Base-by-base conservation (phyloP, 2,329 filamentous ascomycete species). In the Fusarium xyrophilum region DNA sequence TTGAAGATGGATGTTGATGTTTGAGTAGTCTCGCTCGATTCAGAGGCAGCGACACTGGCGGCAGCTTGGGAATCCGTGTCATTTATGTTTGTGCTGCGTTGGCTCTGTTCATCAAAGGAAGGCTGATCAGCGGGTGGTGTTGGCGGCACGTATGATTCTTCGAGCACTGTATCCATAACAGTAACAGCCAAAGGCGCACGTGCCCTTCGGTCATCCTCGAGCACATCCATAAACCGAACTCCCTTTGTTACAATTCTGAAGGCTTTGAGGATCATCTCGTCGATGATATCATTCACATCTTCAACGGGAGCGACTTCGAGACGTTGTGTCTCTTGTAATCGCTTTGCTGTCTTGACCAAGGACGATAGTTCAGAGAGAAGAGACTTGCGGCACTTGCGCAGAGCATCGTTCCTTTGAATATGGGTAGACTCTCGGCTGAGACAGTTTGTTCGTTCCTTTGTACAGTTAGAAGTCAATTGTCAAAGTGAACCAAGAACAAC, bases 191-290 rank as follows among this genome's bases (percentile, higher is more conserved):
- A 78, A 32, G 83, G 82, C 12, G 82, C 82, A 56, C 84, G 81
- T 40, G 80, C 76, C 61, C 82, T 81, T 47, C 83, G 79, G 71
- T 90, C 87, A 19, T 88, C 91, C 38, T 92, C 90, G 81, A 96
- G 89, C 4, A 95, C 85, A 72, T 99, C 96, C 42, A 97, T 85
- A 75, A 99, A 98, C 44, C 91, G 87, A 28, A 97, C 93, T 17
- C 92, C 93, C 73, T 95, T 90, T 48, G 90, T 95, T n/a, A 97
- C 92, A 54, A 98, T 93, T 76, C 92, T 93, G 82, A 97, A 98
- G 0, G 94, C 94, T 78, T 94, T 96, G 55, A 97, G 82, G 27
- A 98, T 91, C 87, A 98, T 93, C 77, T 97, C 92, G 75, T 98
- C 95, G 60, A 97, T 87, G 60, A 95, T 87, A 72, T 91, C 88